Evolutionary conservation across 257 asterid species (phyloP).

Genomic region (Agastache rugosa): DNA sequence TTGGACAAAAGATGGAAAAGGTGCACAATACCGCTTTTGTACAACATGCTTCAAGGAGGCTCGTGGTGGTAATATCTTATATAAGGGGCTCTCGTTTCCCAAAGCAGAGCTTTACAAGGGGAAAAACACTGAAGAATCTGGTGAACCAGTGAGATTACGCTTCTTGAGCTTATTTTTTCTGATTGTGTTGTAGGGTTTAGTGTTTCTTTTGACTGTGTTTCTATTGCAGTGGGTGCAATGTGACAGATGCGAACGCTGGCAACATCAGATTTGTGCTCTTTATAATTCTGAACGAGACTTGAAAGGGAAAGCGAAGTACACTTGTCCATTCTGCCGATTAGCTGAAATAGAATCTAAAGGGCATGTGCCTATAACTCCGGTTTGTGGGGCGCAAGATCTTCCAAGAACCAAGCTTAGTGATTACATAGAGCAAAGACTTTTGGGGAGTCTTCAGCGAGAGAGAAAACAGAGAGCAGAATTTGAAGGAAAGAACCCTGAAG

Average conservation of each 20-base stretch:
- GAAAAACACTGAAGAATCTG: constrained; percentile 46
- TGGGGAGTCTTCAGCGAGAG: constrained; percentile 58
- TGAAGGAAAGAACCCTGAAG: constrained; percentile 51
- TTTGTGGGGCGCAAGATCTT: constrained; percentile 65
- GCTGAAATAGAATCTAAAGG: constrained; percentile 47
- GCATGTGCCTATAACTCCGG: constrained; percentile 40
- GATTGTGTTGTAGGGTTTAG: constrained; percentile 6
- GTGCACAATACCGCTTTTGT: constrained; percentile 51
- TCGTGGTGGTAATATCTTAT: constrained; percentile 52
- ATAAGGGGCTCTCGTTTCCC: constrained; percentile 52
- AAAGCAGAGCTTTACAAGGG: constrained; percentile 53
- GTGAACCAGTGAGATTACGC: constrained; percentile 58
- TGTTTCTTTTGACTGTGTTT: constrained; percentile 30
- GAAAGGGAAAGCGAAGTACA: constrained; percentile 54
- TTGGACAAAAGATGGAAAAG: constrained; percentile 45
- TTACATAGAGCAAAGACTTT: constrained; percentile 69
- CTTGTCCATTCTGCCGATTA: constrained; percentile 67
- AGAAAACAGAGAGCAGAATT: constrained; percentile 61
- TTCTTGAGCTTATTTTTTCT: constrained; percentile 30
- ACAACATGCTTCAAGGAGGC: constrained; percentile 51
- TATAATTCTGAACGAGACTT: constrained; percentile 57
- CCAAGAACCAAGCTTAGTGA: constrained; percentile 73
- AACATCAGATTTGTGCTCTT: constrained; percentile 79
- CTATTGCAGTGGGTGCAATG: constrained; percentile 78
- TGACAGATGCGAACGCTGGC: constrained; percentile 71